A percentile compares a stretch with the other conserved stretches of the same genome.
These are phyloP conservation scores for Boletus insuetus DNA, from an alignment of 768 basidiomycete genomes.

Conservation along the genomic window DNA sequence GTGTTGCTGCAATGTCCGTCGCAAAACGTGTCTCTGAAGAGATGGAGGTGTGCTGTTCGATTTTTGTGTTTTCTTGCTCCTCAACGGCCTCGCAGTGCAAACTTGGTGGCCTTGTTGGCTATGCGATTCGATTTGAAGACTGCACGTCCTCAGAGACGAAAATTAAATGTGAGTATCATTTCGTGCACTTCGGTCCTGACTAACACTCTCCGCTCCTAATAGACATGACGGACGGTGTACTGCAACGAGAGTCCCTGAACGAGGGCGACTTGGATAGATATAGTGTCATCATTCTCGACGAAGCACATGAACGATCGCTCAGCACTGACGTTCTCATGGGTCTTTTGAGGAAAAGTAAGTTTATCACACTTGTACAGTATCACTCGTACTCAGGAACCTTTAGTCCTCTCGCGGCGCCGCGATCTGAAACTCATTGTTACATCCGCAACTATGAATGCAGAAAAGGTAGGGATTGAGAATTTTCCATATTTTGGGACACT, in stretches of 20 bases:
- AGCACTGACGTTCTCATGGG: slow-evolving; percentile 99
- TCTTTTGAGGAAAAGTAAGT: slow-evolving; percentile 84
- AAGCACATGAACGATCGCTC: slow-evolving; percentile 95
- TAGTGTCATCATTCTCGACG: slow-evolving; percentile 96
- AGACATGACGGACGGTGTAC: slow-evolving; percentile 99
- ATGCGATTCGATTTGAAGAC: slow-evolving; percentile 98
- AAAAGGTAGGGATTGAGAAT: slow-evolving; percentile 61
- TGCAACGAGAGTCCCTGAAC: slow-evolving; percentile 96
- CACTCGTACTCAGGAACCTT: slow-evolving; percentile 2
- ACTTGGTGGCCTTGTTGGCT: slow-evolving; percentile 88
- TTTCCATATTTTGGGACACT: not conserved
- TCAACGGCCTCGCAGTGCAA: slow-evolving; percentile 56
- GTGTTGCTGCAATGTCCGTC: slow-evolving; percentile 99
- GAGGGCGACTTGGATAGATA: slow-evolving; percentile 98
- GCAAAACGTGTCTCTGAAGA: slow-evolving; percentile 99
- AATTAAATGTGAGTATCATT: slow-evolving; percentile 81
- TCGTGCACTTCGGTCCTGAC: not conserved
- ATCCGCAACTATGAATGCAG: slow-evolving; percentile 99
- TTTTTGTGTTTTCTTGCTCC: not conserved
- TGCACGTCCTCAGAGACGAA: slow-evolving; percentile 92
- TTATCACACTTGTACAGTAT: not conserved
- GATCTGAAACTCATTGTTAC: slow-evolving; percentile 97
- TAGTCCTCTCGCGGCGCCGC: slow-evolving; percentile 82
- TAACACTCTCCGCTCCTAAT: slow-evolving; percentile 1
- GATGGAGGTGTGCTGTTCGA: slow-evolving; percentile 72